Percentiles rank a stretch among this genome's conserved stretches.
Conservation (phyloP, 139 green algal genomes). For the Auxenochlorella pyrenoidosa region DNA sequence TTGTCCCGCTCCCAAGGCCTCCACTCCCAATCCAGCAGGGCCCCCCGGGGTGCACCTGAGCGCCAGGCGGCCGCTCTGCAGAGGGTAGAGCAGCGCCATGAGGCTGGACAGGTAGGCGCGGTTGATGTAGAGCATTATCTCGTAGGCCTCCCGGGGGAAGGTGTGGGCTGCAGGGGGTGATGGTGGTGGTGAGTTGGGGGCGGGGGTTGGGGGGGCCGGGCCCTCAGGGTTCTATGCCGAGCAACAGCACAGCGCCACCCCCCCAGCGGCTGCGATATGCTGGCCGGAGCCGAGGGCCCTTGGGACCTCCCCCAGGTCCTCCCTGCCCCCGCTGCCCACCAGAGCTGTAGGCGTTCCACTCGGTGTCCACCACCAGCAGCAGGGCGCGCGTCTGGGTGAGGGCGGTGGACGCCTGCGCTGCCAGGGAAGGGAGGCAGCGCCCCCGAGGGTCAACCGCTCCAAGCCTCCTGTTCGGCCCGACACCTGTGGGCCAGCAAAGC, state of each 20-base stretch:
- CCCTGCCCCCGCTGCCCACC: neutral
- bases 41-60: neutral
- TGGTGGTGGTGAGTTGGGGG: neutral
- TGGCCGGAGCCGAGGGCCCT: too few species aligned
- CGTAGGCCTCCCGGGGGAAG: slow-evolving; percentile 29
- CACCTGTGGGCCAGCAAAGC: too few species aligned
- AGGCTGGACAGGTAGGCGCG: slow-evolving; percentile 36
- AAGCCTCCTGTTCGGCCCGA: neutral
- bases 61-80: slow-evolving; percentile 19
- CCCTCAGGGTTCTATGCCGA: neutral
- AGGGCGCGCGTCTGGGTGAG: slow-evolving; percentile 1
- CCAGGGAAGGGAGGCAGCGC: neutral
- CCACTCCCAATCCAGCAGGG: too few species aligned
- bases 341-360: slow-evolving; percentile 15
- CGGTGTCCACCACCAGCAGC: slow-evolving; percentile 12
- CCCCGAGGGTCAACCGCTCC: neutral
- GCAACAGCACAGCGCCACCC: neutral
- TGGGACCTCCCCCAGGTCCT: too few species aligned
- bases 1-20: too few species aligned
- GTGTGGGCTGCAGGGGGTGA: slow-evolving; percentile 25
- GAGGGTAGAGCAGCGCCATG: slow-evolving; percentile 26
- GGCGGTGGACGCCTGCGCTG: neutral
- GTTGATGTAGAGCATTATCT: slow-evolving; percentile 17
- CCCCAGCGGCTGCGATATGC: too few species aligned
- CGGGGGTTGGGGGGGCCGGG: neutral